Conservation (phyloP, 192 early-diverging fungal genomes). For the Diversispora epigaea region DNA sequence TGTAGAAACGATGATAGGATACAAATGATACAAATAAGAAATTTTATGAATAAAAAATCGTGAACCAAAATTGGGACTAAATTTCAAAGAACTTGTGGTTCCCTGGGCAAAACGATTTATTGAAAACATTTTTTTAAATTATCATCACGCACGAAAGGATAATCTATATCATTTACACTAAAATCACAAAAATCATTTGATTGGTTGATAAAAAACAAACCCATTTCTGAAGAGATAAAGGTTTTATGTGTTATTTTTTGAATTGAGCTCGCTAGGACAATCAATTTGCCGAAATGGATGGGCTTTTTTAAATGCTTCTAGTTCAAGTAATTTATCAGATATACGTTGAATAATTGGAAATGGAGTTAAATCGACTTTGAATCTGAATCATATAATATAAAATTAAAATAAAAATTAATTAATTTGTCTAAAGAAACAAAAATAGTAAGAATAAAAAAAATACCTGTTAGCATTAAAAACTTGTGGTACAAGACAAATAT, state of each 20-base stretch:
- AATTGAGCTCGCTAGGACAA: slow-evolving; percentile 50
- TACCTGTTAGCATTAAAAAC: slow-evolving; percentile 75
- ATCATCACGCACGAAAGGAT: no score
- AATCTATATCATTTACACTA: not conserved
- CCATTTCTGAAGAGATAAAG: not conserved
- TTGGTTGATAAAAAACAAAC: not conserved
- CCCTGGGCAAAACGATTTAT: no score
- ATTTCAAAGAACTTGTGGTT: no score
- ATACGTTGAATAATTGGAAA: slow-evolving; percentile 72
- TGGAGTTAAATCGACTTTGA: slow-evolving; percentile 64
- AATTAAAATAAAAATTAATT: slow-evolving; percentile 12
- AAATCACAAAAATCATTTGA: not conserved
- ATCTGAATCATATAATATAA: slow-evolving; percentile 38
- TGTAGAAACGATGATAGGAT: no score
- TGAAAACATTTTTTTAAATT: no score
- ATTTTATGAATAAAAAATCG: no score
- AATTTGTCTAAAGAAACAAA: not conserved
- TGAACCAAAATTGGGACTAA: no score
- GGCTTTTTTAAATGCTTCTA: slow-evolving; percentile 66
- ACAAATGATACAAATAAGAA: no score
- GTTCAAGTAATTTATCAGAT: slow-evolving; percentile 48
- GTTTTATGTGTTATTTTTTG: not conserved
- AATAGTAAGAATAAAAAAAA: not conserved
- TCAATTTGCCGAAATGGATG: slow-evolving; percentile 66
- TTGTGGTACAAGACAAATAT: slow-evolving; percentile 77